Base-by-base conservation (phyloP, 1,284 basidiomycete species). In the Rhodotorula sp. region DNA sequence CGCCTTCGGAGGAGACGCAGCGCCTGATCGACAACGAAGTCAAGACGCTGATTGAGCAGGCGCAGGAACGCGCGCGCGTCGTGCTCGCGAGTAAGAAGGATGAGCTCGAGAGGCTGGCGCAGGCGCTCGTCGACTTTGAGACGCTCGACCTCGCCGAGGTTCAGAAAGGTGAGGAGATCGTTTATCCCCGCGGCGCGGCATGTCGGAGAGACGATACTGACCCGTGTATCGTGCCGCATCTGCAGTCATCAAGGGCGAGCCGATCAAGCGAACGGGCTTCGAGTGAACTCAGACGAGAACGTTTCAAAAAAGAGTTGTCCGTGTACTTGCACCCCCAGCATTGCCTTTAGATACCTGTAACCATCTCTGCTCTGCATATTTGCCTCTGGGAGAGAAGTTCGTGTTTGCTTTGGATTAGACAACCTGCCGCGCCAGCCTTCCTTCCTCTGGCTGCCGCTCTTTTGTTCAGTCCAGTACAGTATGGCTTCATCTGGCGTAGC, bases 61-160 rank as follows among this genome's bases (percentile, higher is more conserved):
- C 91, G 48, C 88, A 93, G 83, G 82, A 81, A 56, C 89, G 94
- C 56, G 90, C 90, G 26, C 86, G 81, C 49, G 82, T 83, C 56
- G 84, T 95, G 58, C 84, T 97, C 72, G 88, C 87, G 78, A 84
- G 85, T 48, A 90, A 87, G 82, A 84, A 90, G 79, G 86, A 87
- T 47, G 92, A 97, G 80, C 84, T 97, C 62, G 91, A 96, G 46
- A 75, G 93, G 90, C 87, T 97, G 62, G 94, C 94, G 5, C 85
- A 87, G 67, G 94, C 95, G 7, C 84, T 97, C 70, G 88, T 97
- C 26, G 92, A 96, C 80, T 90, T 96, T 82, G 94, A 97, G 84
- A 97, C 94, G n/a, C 84, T 97, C 72, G 88, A 89, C 75, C 85
- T 87, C 56, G 89, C 91, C 29, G 93, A 97, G 82, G 94, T 97